These are phyloP conservation scores for Suaeda aralocaspica DNA, from an alignment of 148 eudicot species.

Conservation along the genomic window DNA sequence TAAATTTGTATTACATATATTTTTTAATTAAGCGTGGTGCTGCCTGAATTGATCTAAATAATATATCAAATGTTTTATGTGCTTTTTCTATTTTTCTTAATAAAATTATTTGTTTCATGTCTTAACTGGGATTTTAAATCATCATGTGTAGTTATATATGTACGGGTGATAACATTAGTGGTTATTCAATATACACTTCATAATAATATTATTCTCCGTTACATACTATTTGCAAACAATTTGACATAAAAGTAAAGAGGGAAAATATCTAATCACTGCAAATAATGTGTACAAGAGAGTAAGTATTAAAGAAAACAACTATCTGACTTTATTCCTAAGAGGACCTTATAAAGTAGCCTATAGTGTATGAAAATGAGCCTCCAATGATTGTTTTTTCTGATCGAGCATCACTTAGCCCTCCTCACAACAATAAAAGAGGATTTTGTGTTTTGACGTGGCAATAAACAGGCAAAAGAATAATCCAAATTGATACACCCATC, in stretches of 20 bases:
- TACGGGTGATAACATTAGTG: no score
- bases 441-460: conserved; percentile 41
- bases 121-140: no score
- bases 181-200: no score
- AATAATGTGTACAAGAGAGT: neutral
- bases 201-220: no score
- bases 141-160: no score
- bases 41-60: neutral
- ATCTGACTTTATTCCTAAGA: conserved; percentile 60
- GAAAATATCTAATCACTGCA: no score
- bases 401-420: conserved; percentile 61
- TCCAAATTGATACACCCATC: conserved; percentile 61
- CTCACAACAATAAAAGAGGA: conserved; percentile 42
- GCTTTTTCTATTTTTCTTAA: no score
- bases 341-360: conserved; percentile 41
- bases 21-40: conserved; percentile 15
- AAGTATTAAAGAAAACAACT: no score
- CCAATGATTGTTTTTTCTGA: conserved; percentile 51
- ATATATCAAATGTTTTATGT: no score
- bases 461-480: conserved; percentile 48
- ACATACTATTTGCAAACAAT: no score
- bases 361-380: conserved; percentile 46
- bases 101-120: no score
- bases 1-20: conserved; percentile 44
- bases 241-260: no score